Conservation (phyloP, 306 rosid genomes). For the Glycine soja region DNA sequence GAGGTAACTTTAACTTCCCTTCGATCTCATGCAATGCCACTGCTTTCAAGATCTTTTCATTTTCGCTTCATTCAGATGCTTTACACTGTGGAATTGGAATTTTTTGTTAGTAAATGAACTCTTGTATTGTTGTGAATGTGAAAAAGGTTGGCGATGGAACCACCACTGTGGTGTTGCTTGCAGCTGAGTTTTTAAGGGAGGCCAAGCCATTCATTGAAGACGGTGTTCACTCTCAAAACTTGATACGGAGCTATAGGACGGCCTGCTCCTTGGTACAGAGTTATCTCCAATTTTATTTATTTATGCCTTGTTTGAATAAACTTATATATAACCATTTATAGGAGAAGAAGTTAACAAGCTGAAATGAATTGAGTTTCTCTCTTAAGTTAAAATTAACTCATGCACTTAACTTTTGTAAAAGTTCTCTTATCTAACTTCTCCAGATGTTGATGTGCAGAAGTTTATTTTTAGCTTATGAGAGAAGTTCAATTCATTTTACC, state of each 20-base stretch:
- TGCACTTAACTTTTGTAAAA: neutral
- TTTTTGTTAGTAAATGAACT: neutral
- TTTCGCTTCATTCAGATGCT: slow-evolving; percentile 16
- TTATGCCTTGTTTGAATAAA: neutral
- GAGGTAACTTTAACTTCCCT: slow-evolving; percentile 61
- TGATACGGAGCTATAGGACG: slow-evolving; percentile 84
- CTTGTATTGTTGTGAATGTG: slow-evolving; percentile 31
- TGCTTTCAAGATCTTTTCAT: neutral
- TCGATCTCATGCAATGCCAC: neutral
- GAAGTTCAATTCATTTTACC: neutral
- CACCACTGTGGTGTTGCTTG: slow-evolving; percentile 96
- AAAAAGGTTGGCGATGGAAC: slow-evolving; percentile 98
- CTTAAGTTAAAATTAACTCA: neutral
- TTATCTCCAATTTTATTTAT: neutral
- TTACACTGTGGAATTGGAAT: slow-evolving; percentile 13
- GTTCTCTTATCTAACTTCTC: neutral
- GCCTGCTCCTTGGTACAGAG: slow-evolving; percentile 72
- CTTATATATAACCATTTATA: neutral
- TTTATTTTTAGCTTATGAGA: neutral
- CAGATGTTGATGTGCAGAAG: neutral
- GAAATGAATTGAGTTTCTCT: neutral
- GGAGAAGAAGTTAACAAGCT: neutral
- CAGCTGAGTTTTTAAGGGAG: slow-evolving; percentile 91
- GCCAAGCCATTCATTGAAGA: slow-evolving; percentile 98
- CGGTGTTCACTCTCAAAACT: slow-evolving; percentile 92